phyloP scores from a whole-genome alignment of 2,329 filamentous ascomycete genomes.

The Dactylellina haptotyla region DNA sequence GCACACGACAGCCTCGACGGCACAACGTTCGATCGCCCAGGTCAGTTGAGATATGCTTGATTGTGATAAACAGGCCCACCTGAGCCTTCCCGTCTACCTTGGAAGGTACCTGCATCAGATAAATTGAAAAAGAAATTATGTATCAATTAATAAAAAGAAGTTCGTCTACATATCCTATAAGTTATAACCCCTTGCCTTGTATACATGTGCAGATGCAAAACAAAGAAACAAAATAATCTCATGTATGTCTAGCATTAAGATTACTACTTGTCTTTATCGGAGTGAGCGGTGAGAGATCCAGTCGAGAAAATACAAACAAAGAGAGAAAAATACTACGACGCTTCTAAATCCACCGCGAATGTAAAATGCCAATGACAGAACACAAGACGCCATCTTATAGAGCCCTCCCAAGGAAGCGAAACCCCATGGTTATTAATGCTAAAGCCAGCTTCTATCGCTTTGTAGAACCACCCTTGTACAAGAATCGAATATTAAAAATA shows the following conservation, averaged over 20 bases:
- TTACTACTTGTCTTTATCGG: slow-evolving; percentile 18
- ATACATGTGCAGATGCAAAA: slow-evolving; percentile 1
- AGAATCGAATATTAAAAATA: slow-evolving; percentile 18
- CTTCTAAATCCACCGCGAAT: slow-evolving; percentile 30
- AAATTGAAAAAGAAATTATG: neutral
- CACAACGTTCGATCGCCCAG: neutral
- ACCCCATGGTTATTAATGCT: slow-evolving; percentile 35
- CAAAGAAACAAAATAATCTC: neutral
- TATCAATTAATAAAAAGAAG: neutral
- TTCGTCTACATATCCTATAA: neutral
- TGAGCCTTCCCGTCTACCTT: neutral
- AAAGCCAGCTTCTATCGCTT: slow-evolving; percentile 44
- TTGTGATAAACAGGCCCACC: neutral
- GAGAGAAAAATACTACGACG: neutral
- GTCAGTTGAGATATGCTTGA: slow-evolving; percentile 24
- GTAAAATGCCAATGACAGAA: slow-evolving; percentile 8
- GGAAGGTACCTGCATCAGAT: neutral
- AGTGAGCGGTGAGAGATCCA: slow-evolving; percentile 18
- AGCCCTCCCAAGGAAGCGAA: slow-evolving; percentile 13
- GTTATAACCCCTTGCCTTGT: no score
- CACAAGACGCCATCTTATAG: slow-evolving; percentile 42
- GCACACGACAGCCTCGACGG: slow-evolving; percentile 11
- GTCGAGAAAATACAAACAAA: neutral
- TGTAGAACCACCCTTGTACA: slow-evolving; percentile 27
- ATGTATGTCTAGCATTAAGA: slow-evolving; percentile 50